Base-by-base conservation (phyloP, 1,284 basidiomycete genomes). In the Ustilago loliicola region DNA sequence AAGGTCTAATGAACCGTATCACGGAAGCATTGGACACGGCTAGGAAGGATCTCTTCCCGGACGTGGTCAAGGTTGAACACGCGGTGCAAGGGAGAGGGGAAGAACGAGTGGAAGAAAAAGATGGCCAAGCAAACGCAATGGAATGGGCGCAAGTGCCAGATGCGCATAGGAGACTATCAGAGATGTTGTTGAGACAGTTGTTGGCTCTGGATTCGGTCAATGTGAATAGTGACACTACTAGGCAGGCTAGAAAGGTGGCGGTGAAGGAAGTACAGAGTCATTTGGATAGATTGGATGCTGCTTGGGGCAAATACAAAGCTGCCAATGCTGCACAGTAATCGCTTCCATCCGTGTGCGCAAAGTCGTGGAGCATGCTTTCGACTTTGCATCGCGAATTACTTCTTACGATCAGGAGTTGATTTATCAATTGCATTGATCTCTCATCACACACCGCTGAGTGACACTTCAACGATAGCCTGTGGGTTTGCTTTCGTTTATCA, bases 201-300 rank as follows among this genome's bases (percentile, higher is more conserved):
- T 67, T 86, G 25, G 66, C 71, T 4, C 61, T 86, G 40, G 85
- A 86, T 54, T 79, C 61, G 32, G 74, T 86, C 38, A 70, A 69
- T 29, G 75, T 80, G 29, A 79, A 81, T 58, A 71, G 77, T 47
- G 85, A 85, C 11, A 69, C 74, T 19, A 78, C 80, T 13, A 63
- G 85, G 51, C 67, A 69, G 52, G 74, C 68, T 11, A 72, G 85
- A 3, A 86, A 85, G 60, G 71, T 67, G 5, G 83, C 82, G 13
- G 85, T 86, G 25, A 83, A 81, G 57, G 66, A 81, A 36, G 79
- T 86, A 5, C 85, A 86, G 72, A n/a, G 51, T 17, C 74, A 80
- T 53, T 63, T 86, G 21, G 85, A 86, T 45, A 72, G 83, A n/a
- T 69, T 85, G 21, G 85, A 86, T 51, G 63, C 67, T 9, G 84